A percentile compares a stretch with the other conserved stretches of the same genome.
Conservation (phyloP, 768 basidiomycete genomes). For the Clathrus columnatus region DNA sequence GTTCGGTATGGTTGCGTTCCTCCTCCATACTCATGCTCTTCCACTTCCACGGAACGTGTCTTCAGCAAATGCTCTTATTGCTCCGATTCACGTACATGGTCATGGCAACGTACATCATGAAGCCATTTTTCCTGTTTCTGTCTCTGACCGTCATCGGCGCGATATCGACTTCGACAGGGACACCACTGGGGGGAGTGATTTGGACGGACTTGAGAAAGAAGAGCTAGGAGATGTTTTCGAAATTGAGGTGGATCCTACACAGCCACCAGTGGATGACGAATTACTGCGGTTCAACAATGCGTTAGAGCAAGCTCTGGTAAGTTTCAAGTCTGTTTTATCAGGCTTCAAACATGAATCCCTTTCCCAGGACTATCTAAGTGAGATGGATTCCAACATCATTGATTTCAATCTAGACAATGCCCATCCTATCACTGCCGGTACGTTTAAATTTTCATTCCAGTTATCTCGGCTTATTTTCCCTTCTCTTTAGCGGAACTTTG, state of each 20-base stretch:
- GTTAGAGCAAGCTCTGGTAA: not conserved
- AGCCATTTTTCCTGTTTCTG: not conserved
- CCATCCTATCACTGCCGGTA: not conserved
- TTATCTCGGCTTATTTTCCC: not conserved
- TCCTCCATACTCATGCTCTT: not conserved
- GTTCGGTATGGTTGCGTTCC: not conserved
- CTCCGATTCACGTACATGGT: not conserved
- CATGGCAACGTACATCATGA: not conserved
- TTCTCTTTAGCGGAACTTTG: not conserved
- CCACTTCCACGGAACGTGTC: not conserved
- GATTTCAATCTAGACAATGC: not conserved
- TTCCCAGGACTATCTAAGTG: not conserved
- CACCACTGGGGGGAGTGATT: no score
- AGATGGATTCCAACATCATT: not conserved
- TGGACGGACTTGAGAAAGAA: no score
- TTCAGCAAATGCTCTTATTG: not conserved
- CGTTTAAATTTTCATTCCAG: no score
- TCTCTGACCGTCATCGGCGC: not conserved
- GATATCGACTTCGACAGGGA: no score
- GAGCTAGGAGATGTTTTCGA: not conserved
- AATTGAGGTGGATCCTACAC: not conserved
- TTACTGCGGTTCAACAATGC: not conserved
- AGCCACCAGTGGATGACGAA: not conserved
- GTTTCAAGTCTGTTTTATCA: not conserved
- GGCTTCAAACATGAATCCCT: no score